Percentiles rank a stretch among this genome's conserved stretches.
These are phyloP conservation scores for Colletotrichum sp. DNA, from an alignment of 2,329 filamentous ascomycete genomes.

Conservation along the genomic window DNA sequence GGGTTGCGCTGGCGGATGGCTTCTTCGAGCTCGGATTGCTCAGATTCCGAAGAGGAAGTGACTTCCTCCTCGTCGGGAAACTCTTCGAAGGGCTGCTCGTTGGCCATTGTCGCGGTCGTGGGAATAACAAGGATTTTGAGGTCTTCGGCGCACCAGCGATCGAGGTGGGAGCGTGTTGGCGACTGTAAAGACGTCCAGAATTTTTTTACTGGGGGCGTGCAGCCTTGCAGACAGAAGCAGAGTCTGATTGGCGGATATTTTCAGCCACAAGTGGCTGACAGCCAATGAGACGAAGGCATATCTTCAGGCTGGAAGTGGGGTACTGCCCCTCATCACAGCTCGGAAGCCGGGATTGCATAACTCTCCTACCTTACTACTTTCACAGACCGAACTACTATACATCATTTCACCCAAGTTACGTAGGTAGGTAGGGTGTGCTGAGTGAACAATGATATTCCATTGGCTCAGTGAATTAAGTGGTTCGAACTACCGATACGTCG, in stretches of 20 bases:
- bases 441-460: too few species aligned
- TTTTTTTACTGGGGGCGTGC: conserved; percentile 13
- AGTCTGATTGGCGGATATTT: not conserved
- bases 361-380: too few species aligned
- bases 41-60: conserved; percentile 14
- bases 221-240: not conserved
- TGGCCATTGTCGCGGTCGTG: conserved; percentile 16
- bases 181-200: conserved; percentile 7
- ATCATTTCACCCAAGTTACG: too few species aligned
- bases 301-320: not conserved
- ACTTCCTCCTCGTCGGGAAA: conserved; percentile 23
- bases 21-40: conserved; percentile 29
- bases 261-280: not conserved
- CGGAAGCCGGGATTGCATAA: too few species aligned
- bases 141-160: not conserved
- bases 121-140: not conserved
- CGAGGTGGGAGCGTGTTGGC: not conserved
- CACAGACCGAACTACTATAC: too few species aligned
- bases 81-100: conserved; percentile 22
- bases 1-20: conserved; percentile 25
- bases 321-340: not conserved
- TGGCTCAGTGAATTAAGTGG: too few species aligned
- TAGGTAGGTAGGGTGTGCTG: too few species aligned
- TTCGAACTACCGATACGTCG: too few species aligned
- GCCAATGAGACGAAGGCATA: not conserved